These are phyloP conservation scores for Plasmodium coatneyi DNA, from an alignment of 169 alveolate species.

Conservation along the genomic window DNA sequence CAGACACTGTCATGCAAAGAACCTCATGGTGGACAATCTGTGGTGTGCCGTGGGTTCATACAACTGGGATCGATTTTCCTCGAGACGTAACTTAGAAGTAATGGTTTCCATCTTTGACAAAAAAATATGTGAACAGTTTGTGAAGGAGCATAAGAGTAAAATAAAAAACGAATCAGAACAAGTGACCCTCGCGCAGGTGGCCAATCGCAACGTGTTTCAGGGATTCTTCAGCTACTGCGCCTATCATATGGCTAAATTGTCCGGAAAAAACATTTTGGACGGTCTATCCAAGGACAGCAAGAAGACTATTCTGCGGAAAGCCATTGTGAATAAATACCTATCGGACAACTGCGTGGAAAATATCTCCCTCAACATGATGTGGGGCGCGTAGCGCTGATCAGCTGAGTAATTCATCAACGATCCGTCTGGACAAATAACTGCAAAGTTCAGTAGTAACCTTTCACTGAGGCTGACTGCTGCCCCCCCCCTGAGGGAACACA, in stretches of 20 bases:
- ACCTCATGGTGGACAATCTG: conserved; percentile 78
- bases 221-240: conserved; percentile 32
- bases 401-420: not conserved
- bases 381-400: conserved; percentile 22
- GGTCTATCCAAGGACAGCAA: conserved; percentile 31
- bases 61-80: conserved; percentile 84
- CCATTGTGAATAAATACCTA: conserved; percentile 17
- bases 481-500: not conserved
- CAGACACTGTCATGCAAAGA: conserved; percentile 84
- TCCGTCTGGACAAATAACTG: no score
- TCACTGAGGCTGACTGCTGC: not conserved
- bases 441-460: not conserved
- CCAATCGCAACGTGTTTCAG: conserved; percentile 18
- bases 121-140: conserved; percentile 14
- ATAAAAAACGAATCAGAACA: not conserved
- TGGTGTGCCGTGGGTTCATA: conserved; percentile 85
- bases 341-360: conserved; percentile 21
- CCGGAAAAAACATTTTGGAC: conserved; percentile 29
- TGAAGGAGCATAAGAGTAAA: conserved; percentile 31
- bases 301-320: conserved; percentile 27
- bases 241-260: conserved; percentile 18
- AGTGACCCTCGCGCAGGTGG: conserved; percentile 11
- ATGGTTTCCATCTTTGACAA: conserved; percentile 78
- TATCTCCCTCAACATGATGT: conserved; percentile 53
- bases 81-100: conserved; percentile 83